A percentile compares a stretch with the other conserved stretches of the same genome.
These are phyloP conservation scores for Podaxis rugospora DNA, from an alignment of 768 basidiomycete species.

Conservation along the genomic window DNA sequence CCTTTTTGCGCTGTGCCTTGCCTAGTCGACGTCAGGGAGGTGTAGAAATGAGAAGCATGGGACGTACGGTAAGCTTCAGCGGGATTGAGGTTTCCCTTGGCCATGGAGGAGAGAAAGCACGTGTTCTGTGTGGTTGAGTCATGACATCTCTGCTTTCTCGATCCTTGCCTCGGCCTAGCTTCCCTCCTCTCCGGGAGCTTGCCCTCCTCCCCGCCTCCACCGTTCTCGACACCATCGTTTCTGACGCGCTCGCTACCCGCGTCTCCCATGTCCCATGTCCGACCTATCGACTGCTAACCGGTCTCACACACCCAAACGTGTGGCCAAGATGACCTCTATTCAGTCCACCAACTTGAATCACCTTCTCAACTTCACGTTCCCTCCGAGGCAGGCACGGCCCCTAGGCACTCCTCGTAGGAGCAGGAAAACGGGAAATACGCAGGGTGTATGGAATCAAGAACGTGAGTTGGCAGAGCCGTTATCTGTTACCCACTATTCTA, in stretches of 20 bases:
- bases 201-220: slow-evolving; percentile 22
- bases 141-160: slow-evolving; percentile 23
- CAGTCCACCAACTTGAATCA: slow-evolving; percentile 68
- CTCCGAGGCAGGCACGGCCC: slow-evolving; percentile 73
- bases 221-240: not conserved
- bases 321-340: slow-evolving; percentile 62
- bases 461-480: slow-evolving; percentile 49
- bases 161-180: slow-evolving; percentile 27
- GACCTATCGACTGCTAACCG: slow-evolving; percentile 27
- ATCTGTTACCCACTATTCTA: slow-evolving; percentile 16
- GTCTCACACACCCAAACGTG: slow-evolving; percentile 48
- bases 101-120: slow-evolving; percentile 44
- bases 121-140: slow-evolving; percentile 36
- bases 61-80: slow-evolving; percentile 88
- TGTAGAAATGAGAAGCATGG: not conserved
- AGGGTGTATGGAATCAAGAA: slow-evolving; percentile 86
- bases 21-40: slow-evolving; percentile 42
- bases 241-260: not conserved
- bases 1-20: slow-evolving; percentile 90
- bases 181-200: slow-evolving; percentile 43
- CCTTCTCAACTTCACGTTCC: slow-evolving; percentile 91
- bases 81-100: slow-evolving; percentile 86
- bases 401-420: slow-evolving; percentile 68
- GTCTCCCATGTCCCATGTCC: slow-evolving; percentile 27
- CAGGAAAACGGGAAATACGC: slow-evolving; percentile 58